Base-by-base conservation (phyloP, 148 eudicot species). In the Talinum fruticosum region DNA sequence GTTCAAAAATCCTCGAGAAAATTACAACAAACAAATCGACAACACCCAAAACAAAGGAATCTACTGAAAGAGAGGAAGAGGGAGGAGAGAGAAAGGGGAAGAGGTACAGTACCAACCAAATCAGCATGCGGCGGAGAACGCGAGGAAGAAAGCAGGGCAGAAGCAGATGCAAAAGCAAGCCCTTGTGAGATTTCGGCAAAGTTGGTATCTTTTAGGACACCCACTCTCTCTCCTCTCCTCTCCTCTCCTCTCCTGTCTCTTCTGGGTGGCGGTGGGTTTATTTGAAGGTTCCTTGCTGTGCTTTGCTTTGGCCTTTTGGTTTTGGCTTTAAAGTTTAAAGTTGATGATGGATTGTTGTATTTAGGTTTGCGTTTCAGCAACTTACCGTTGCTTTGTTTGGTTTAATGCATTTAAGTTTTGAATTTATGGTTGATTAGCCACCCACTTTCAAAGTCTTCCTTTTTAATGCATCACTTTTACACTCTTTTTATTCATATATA, bases 161-260 rank as follows among this genome's bases (percentile, higher is more conserved):
- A 51, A 51, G 57, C 57, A 57, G 57, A 6, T 51, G 73, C 23
- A 78, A 49, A 80, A 75, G 59, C 37, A 18, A 5, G 30, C 16
- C 29, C 29, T 37, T 8, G 38, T 66, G 73, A 53, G 69, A 79
- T 66, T 73, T 72, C 37, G 72, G 16, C 72, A 82, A 82, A 69
- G 84, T 28, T 67, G 74, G 70, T 29, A 72, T 61, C 76, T 78
- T 78, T 18, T 62, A 62, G 53, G 34, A 78, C 68, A 78, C 21
- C 2, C 59, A 34, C 2, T 41, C 21, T 38, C 21, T 41, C 0
- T 65, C 35, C 30, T 36, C 30, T 36, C 30, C 69, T 65, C 69
- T 65, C 69, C 69, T 65, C 53, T 37, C 5, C 29, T 6, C 24
- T 71, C 41, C 34, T 41, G 66, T 62, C 66, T n/a, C 16, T 62